Conservation (phyloP, 306 rosid genomes). For the Castanea crenata region DNA sequence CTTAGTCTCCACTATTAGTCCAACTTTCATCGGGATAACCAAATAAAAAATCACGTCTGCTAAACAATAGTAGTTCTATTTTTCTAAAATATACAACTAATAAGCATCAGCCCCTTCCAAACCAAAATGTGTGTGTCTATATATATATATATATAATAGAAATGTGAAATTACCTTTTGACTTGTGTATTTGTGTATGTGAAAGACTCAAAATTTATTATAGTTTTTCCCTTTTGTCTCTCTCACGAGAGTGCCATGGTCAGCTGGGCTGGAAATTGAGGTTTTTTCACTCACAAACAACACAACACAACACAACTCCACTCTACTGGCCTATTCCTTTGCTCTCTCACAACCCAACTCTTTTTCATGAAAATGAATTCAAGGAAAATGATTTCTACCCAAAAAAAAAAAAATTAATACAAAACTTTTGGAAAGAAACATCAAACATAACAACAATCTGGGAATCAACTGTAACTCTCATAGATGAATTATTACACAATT, state of each 20-base stretch:
- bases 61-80: no score
- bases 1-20: no score
- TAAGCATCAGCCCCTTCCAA: no score
- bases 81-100: no score
- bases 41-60: no score
- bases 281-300: conserved; percentile 41
- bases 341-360: conserved; percentile 5
- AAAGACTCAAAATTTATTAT: conserved; percentile 6
- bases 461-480: background rate
- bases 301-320: conserved; percentile 34
- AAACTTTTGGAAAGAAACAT: conserved; percentile 1
- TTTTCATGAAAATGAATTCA: conserved; percentile 60
- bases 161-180: no score
- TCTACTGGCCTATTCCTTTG: conserved; percentile 30
- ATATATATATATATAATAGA: no score
- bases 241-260: conserved; percentile 93
- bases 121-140: no score
- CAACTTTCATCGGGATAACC: no score
- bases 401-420: background rate
- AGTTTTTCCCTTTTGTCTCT: conserved; percentile 48
- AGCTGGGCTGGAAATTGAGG: conserved; percentile 66
- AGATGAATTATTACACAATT: conserved; percentile 17
- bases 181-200: no score
- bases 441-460: background rate
- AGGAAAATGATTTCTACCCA: conserved; percentile 47